Conservation (phyloP, 202 grass and related monocot species). For the Carex sylvatica region DNA sequence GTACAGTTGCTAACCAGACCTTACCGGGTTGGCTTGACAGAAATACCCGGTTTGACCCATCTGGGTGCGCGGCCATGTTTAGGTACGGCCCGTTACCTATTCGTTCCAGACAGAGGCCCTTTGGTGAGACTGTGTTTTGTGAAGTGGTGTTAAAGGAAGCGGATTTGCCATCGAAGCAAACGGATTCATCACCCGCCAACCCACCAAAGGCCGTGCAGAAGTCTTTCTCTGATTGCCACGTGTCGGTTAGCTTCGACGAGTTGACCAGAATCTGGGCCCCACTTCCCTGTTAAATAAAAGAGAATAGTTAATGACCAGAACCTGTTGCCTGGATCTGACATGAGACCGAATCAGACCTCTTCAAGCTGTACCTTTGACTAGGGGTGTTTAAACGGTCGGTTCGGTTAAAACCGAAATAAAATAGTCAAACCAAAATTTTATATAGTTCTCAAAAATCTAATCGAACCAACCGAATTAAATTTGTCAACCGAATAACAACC, state of each 20-base stretch:
- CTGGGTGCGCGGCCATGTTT: conserved; percentile 73
- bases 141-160: conserved; percentile 66
- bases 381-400: neutral
- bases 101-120: conserved; percentile 79
- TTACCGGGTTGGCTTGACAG: conserved; percentile 74
- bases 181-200: conserved; percentile 34
- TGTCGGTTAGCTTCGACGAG: conserved; percentile 55
- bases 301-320: neutral
- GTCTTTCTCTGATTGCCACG: conserved; percentile 69
- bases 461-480: no score
- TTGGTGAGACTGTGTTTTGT: conserved; percentile 47
- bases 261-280: conserved; percentile 36
- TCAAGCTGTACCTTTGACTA: neutral
- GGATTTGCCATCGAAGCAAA: conserved; percentile 66
- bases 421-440: no score
- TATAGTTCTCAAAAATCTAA: no score
- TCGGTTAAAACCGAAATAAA: no score
- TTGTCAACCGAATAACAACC: no score
- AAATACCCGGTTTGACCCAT: conserved; percentile 85
- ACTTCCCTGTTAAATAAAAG: conserved; percentile 45
- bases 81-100: conserved; percentile 73
- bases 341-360: neutral
- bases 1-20: conserved; percentile 73
- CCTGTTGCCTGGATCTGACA: neutral
- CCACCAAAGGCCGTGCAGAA: conserved; percentile 75